phyloP scores from a whole-genome alignment of 352 stramenopile genomes.

The Globisporangium cederbergense region DNA sequence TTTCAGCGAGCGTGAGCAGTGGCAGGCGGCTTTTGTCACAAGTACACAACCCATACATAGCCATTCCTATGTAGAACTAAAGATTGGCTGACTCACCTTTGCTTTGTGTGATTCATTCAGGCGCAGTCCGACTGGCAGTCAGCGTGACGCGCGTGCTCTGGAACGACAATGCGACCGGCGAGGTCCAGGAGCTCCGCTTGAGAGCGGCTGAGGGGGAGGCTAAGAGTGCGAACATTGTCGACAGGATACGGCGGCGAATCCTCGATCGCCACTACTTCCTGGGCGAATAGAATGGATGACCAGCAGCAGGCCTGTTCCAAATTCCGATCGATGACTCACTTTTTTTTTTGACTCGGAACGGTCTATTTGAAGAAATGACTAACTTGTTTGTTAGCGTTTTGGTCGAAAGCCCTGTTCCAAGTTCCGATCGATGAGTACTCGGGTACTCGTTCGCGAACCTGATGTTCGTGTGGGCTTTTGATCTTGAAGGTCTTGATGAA shows the following conservation, averaged over 20 bases:
- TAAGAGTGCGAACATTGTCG: neutral
- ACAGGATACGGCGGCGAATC: slow-evolving; percentile 16
- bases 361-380: no score
- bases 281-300: neutral
- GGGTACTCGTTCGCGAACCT: no score
- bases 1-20: slow-evolving; percentile 43
- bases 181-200: slow-evolving; percentile 10
- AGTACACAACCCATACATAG: slow-evolving; percentile 31
- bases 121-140: slow-evolving; percentile 15
- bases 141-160: slow-evolving; percentile 19
- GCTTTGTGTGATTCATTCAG: neutral
- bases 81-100: neutral
- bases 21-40: slow-evolving; percentile 72
- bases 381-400: no score
- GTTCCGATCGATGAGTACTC: no score
- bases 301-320: no score
- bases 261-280: slow-evolving; percentile 13
- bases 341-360: no score
- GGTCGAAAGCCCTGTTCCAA: no score
- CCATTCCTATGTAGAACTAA: neutral
- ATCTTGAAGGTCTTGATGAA: no score
- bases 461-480: no score
- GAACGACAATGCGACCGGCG: neutral
- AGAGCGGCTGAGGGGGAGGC: no score
- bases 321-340: no score